Percentiles rank a stretch among this genome's conserved stretches.
phyloP scores from a whole-genome alignment of 257 asterid species.

The Nicotiana noctiflora region DNA sequence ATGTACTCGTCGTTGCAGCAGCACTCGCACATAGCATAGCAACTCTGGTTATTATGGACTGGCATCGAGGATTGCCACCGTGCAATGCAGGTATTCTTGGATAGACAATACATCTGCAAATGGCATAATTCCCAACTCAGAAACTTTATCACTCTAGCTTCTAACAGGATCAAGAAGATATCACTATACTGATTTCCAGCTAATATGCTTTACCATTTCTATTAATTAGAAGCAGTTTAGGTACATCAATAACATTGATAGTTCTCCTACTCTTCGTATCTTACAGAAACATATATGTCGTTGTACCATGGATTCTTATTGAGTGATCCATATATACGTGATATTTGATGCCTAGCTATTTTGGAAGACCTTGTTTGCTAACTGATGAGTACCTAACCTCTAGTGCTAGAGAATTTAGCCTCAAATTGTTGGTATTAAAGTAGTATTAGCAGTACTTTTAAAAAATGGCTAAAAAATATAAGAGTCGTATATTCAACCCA shows the following conservation, averaged over 20 bases:
- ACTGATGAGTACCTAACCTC: not conserved
- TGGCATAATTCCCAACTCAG: not conserved
- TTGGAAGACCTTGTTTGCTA: not conserved
- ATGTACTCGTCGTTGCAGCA: constrained; percentile 67
- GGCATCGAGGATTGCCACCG: constrained; percentile 46
- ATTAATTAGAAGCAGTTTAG: not conserved
- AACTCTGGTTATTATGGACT: constrained; percentile 66
- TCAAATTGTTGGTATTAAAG: no score
- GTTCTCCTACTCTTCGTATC: not conserved
- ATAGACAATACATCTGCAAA: not conserved
- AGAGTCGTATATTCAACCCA: no score
- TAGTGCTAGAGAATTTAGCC: not conserved
- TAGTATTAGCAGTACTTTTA: no score
- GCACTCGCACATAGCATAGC: constrained; percentile 72
- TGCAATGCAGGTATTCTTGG: constrained; percentile 14
- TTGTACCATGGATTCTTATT: not conserved
- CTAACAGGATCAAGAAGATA: not conserved
- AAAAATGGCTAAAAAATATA: no score
- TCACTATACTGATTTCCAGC: not conserved
- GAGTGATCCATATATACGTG: not conserved
- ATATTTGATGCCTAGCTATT: not conserved
- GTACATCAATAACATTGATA: not conserved
- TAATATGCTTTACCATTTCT: not conserved
- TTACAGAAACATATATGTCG: not conserved
- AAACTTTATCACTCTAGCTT: not conserved